Evolutionary conservation across 176 grass and related monocot species (phyloP), one percentile per base, ranked within the genome.

Genomic region (Elaeis guineensis): DNA sequence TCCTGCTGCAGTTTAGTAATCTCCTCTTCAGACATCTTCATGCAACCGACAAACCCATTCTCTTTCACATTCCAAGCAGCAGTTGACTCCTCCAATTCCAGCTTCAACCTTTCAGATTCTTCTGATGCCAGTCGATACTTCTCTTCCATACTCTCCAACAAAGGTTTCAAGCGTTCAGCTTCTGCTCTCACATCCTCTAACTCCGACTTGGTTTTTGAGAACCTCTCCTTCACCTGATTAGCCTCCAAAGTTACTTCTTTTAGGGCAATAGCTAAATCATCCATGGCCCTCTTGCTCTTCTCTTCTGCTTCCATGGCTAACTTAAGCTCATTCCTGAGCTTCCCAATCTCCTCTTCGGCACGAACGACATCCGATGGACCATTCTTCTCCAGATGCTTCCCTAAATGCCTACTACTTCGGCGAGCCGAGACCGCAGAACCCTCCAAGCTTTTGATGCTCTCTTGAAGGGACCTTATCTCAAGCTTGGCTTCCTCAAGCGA

Each of bases 231-330:
- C 48, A 86, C 73, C 60, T 80, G 58, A 68, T 76, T 80, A 28
- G 75, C 67, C 55, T 76, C 74, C 56, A 35, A 67, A 12, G 64
- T 73, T 66, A 83, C 78, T 63, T 98, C 93, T 64, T 79, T 89
- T 50, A 98, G 78, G 6, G 80, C 66, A 61, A 89, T 68, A 16
- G 81, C 93, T 44, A 98, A 89, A 50, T 91, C 84, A 86, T 92
- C 73, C 87, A 98, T 98, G 58, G 93, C 87, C 57, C 83, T 88
- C 81, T 79, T 83, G 65, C 76, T 87, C 44, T 98, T 98, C 66
- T 89, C 93, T 71, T 97, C 84, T 20, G 87, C 77, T 60, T 98
- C 84, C 4, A 75, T 20, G 21, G 83, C 83, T 56, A 85, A 75
- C 73, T 77, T 92, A 64, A 98, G 72, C 24, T 98, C 84, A 19